Base-by-base conservation (phyloP, 305 asterid genomes). In the Solanum hybrid region DNA sequence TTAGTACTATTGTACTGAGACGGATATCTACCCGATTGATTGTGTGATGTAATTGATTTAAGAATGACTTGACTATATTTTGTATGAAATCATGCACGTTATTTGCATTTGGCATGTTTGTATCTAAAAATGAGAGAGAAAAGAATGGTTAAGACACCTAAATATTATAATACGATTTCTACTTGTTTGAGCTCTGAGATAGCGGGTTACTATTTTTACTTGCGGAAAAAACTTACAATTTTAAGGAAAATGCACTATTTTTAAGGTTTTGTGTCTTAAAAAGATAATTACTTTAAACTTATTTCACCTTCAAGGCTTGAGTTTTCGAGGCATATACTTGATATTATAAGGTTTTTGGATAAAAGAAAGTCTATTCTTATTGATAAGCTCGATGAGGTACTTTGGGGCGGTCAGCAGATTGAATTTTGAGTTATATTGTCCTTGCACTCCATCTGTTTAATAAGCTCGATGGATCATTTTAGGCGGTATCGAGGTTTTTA, bases 321-420 rank as follows among this genome's bases (percentile, higher is more conserved):
- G 5, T 19, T 60, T 60, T 60, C 1, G 2, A 60, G 71, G 26
- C 2, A 60, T 1, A 60, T 60, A 60, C 71, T 60, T 60, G 24
- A 60, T 7, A 60, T 60, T 19, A 60, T 60, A 60, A 60, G 71
- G n/a, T 7, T 60, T 60, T 7, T 60, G 12, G 71, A 60, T 60
- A 60, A 19, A 64, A 64, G 5, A 64, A 22, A 64, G 26, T 64
- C 2, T 64, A 8, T 22, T 64, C 27, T 64, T 64, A 22, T 19
- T 22, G 72, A 64, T 64, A 64, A 56, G 72, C 72, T 64, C 6
- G 6, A 64, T 22, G 2, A 64, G 72, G 72, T 64, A 7, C 71
- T 64, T 3, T 5, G 0, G 26, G 3, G 27, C 6, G 6, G 0
- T 22, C 13, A 0, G 1, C 13, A 1, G 1, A 64, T 64, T 3